A percentile compares a stretch with the other conserved stretches of the same genome.
phyloP scores from a whole-genome alignment of 202 grass and related monocot genomes.

The Musa balbisiana region DNA sequence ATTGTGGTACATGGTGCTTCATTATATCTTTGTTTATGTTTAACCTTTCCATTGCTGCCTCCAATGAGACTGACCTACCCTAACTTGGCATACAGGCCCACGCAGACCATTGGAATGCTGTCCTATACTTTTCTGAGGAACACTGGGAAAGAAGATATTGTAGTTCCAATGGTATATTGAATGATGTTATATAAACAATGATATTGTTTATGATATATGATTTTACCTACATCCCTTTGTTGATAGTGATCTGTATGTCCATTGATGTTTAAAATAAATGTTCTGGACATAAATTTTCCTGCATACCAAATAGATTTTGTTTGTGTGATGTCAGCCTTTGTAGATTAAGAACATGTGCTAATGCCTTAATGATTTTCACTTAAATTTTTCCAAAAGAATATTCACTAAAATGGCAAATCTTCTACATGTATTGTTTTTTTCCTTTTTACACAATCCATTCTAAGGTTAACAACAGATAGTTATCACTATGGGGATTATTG shows the following conservation, averaged over 20 bases:
- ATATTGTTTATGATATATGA: background rate
- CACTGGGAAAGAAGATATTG: slow-evolving; percentile 78
- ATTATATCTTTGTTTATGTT: slow-evolving; percentile 14
- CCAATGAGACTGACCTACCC: background rate
- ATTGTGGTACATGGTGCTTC: background rate
- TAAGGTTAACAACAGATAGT: too few relatives aligned
- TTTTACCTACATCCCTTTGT: background rate
- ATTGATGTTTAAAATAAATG: background rate
- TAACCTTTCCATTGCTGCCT: background rate
- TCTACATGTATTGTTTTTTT: too few relatives aligned
- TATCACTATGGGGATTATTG: too few relatives aligned
- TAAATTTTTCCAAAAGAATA: too few relatives aligned
- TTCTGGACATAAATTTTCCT: too few relatives aligned
- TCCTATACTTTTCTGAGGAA: slow-evolving; percentile 93
- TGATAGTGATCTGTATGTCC: background rate
- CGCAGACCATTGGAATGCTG: slow-evolving; percentile 93
- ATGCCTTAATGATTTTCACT: too few relatives aligned
- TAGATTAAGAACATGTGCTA: too few relatives aligned
- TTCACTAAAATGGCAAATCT: too few relatives aligned
- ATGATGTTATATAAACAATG: background rate
- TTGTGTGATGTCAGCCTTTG: too few relatives aligned
- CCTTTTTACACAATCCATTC: too few relatives aligned
- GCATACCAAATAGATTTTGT: too few relatives aligned
- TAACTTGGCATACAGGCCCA: slow-evolving; percentile 45
- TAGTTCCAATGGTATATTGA: slow-evolving; percentile 86